Evolutionary conservation across 2,329 filamentous ascomycete species (phyloP).

Genomic region (Epicoccum sorghinum): DNA sequence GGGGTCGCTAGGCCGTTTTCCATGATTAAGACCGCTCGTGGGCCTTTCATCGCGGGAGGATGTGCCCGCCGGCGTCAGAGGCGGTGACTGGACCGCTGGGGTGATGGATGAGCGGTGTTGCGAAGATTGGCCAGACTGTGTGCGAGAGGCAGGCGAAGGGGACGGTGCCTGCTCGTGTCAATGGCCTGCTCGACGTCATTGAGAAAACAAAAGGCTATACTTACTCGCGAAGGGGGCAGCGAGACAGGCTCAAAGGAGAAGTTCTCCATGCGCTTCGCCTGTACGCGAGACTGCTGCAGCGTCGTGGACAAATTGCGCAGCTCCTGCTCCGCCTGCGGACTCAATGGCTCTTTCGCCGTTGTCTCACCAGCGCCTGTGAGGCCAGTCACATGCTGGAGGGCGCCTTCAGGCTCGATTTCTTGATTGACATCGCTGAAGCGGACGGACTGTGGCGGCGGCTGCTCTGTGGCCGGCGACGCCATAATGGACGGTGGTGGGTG

Average conservation of each 20-base stretch:
- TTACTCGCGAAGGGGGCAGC: slow-evolving; percentile 80
- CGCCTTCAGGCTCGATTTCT: slow-evolving; percentile 46
- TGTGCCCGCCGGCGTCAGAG: slow-evolving; percentile 84
- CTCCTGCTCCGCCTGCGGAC: slow-evolving; percentile 63
- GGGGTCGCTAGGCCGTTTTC: slow-evolving; percentile 49
- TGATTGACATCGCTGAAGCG: slow-evolving; percentile 50
- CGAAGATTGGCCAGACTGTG: slow-evolving; percentile 60
- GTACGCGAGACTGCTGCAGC: slow-evolving; percentile 75
- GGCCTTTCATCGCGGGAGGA: slow-evolving; percentile 60
- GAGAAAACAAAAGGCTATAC: slow-evolving; percentile 44
- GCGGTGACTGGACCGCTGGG: slow-evolving; percentile 80
- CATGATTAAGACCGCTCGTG: slow-evolving; percentile 41
- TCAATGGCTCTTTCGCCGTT: slow-evolving; percentile 38
- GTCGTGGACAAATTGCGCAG: slow-evolving; percentile 74
- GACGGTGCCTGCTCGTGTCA: slow-evolving; percentile 55
- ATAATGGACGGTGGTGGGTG: slow-evolving; percentile 25
- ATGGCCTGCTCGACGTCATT: slow-evolving; percentile 18
- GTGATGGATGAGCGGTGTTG: slow-evolving; percentile 56
- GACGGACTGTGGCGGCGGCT: slow-evolving; percentile 41
- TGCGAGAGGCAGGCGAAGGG: slow-evolving; percentile 52
- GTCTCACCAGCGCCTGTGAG: slow-evolving; percentile 31
- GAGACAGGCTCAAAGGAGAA: slow-evolving; percentile 92
- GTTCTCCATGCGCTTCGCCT: slow-evolving; percentile 82
- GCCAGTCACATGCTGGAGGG: slow-evolving; percentile 41
- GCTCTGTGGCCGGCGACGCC: slow-evolving; percentile 31